Base-by-base conservation (phyloP, 208 protist genomes). In the Crithidia mellificae region DNA sequence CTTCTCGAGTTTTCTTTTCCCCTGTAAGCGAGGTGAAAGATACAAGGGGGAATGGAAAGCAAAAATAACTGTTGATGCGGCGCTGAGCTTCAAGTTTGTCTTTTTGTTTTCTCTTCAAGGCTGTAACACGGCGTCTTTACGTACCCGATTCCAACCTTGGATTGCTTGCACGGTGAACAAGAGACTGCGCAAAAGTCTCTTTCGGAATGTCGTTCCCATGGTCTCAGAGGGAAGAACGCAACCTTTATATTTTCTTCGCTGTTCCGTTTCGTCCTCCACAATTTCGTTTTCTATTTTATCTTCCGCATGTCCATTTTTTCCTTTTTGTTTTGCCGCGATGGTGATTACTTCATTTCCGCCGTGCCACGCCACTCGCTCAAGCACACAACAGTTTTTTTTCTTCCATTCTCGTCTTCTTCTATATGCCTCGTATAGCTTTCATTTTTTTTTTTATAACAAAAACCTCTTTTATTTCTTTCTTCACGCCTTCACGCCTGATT, bases 391-490 rank as follows among this genome's bases (percentile, higher is more conserved):
- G n/a, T n/a, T n/a, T n/a, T n/a, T n/a, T n/a, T n/a, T n/a, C n/a
- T n/a, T n/a, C n/a, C n/a, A n/a, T n/a, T n/a, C n/a, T n/a, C n/a
- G n/a, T n/a, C n/a, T n/a, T n/a, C n/a, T n/a, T n/a, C n/a, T n/a
- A n/a, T n/a, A n/a, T n/a, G n/a, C n/a, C n/a, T n/a, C n/a, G n/a
- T n/a, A n/a, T n/a, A n/a, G n/a, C n/a, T n/a, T n/a, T n/a, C n/a
- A n/a, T 12, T 41, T 41, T 41, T 41, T 41, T 41, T 41, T 15
- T 15, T 41, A 12, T 41, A 12, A 15, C 12, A 6, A 41, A 41
- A 41, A 6, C 36, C 36, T 34, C 12, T 55, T 56, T 20, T 25
- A 6, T 56, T 56, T 49, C 56, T n/a, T 51, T 32, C 24, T 59
- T 39, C 49, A 41, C 30, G 29, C 20, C 29, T 36, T 58, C 41